Percentiles rank a stretch among this genome's conserved stretches.
phyloP scores from a whole-genome alignment of 2,329 filamentous ascomycete species.

The Aureobasidium pullulans region DNA sequence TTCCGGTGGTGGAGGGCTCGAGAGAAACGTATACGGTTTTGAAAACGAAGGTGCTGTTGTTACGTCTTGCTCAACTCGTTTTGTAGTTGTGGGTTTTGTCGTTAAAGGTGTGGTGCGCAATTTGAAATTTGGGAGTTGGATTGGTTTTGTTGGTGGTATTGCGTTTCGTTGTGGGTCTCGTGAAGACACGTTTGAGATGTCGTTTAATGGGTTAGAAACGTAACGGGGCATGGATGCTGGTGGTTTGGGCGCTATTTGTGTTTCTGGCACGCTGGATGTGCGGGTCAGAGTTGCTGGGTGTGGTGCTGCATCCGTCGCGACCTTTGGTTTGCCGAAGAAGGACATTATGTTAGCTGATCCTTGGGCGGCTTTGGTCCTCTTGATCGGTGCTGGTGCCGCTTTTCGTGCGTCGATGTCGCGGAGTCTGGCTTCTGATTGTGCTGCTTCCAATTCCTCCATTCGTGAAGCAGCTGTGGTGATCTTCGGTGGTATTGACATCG shows the following conservation, averaged over 20 bases:
- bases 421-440: conserved; percentile 25
- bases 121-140: conserved; percentile 18
- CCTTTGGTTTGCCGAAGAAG: conserved; percentile 39
- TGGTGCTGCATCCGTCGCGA: neutral
- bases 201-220: conserved; percentile 21
- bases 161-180: conserved; percentile 7
- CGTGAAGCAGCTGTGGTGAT: conserved; percentile 32
- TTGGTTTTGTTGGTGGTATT: conserved; percentile 1
- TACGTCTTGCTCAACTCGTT: neutral
- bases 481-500: conserved; percentile 23
- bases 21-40: conserved; percentile 42
- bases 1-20: conserved; percentile 33
- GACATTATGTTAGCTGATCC: conserved; percentile 44
- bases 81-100: conserved; percentile 21
- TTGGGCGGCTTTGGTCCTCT: conserved; percentile 33
- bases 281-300: conserved; percentile 4
- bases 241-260: neutral
- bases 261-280: conserved; percentile 1
- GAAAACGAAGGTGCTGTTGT: conserved; percentile 20
- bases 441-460: conserved; percentile 33
- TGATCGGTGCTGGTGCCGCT: conserved; percentile 17
- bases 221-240: neutral
- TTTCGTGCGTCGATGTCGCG: conserved; percentile 23
- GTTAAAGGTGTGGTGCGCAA: conserved; percentile 27
- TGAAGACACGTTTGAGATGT: conserved; percentile 27